Evolutionary conservation across 2,329 filamentous ascomycete genomes (phyloP).

Genomic region (Zymoseptoria ardabiliae): DNA sequence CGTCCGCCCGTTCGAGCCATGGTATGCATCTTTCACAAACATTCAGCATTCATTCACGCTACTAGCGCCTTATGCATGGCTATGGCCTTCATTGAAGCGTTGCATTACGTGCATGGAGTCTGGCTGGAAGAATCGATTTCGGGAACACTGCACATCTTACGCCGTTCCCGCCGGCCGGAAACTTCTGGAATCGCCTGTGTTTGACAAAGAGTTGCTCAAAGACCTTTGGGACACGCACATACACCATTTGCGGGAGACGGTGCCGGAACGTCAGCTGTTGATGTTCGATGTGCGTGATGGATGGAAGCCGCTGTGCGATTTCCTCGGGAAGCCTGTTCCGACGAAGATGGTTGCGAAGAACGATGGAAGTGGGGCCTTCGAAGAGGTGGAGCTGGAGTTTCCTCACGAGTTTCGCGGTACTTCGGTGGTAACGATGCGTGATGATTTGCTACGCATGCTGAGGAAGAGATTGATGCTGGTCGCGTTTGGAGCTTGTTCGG

Average conservation of each 20-base stretch:
- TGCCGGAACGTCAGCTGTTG: conserved; percentile 19
- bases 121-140: background rate
- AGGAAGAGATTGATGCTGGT: background rate
- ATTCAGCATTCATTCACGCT: background rate
- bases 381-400: background rate
- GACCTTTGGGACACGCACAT: background rate
- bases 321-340: conserved; percentile 17
- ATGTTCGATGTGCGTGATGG: conserved; percentile 16
- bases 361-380: background rate
- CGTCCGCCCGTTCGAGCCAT: background rate
- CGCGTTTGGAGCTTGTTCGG: background rate
- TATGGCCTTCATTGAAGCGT: background rate
- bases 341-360: background rate
- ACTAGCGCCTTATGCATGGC: background rate
- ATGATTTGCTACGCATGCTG: background rate
- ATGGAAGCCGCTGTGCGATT: conserved; percentile 24
- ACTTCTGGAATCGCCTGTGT: background rate
- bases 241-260: background rate
- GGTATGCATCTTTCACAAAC: background rate
- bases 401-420: background rate
- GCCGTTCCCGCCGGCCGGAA: background rate
- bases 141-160: background rate
- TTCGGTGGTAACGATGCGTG: background rate
- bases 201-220: background rate
- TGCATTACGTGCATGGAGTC: background rate